phyloP scores from a whole-genome alignment of 352 stramenopile species.

The Thraustotheca clavata region DNA sequence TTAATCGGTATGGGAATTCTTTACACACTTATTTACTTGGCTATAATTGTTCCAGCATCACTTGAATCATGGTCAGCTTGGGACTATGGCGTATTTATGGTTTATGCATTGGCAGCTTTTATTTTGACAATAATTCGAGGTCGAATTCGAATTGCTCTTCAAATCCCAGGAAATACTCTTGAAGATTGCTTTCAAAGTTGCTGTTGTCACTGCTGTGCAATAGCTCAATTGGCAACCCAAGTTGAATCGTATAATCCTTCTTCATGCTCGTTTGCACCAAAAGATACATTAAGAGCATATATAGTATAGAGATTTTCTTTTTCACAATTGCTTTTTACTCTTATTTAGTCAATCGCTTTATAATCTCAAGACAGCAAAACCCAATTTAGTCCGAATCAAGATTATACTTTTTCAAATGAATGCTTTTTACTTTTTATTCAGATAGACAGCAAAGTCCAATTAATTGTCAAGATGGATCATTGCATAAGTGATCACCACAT shows the following conservation, averaged over 20 bases:
- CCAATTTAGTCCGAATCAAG: neutral
- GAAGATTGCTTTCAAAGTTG: conserved; percentile 40
- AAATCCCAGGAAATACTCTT: conserved; percentile 47
- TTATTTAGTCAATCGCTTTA: no score
- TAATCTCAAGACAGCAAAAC: no score
- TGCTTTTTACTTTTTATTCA: neutral
- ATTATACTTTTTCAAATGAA: neutral
- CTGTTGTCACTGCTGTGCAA: conserved; percentile 65
- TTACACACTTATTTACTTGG: neutral
- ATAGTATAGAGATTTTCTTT: neutral
- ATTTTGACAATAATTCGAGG: conserved; percentile 30
- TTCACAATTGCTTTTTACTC: no score
- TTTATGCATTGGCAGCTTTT: neutral
- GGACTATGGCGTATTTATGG: neutral
- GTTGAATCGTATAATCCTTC: conserved; percentile 32
- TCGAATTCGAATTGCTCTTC: conserved; percentile 51
- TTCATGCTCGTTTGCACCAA: conserved; percentile 61
- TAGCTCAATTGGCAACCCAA: conserved; percentile 51
- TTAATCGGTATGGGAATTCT: neutral
- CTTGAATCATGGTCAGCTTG: neutral
- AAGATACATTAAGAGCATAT: conserved; percentile 27
- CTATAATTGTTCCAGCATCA: neutral
- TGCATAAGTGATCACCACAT: neutral
- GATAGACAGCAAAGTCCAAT: neutral
- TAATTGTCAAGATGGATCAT: neutral